These are phyloP conservation scores for Smittium mucronatum DNA, from an alignment of 371 early-diverging fungal genomes.

Conservation along the genomic window DNA sequence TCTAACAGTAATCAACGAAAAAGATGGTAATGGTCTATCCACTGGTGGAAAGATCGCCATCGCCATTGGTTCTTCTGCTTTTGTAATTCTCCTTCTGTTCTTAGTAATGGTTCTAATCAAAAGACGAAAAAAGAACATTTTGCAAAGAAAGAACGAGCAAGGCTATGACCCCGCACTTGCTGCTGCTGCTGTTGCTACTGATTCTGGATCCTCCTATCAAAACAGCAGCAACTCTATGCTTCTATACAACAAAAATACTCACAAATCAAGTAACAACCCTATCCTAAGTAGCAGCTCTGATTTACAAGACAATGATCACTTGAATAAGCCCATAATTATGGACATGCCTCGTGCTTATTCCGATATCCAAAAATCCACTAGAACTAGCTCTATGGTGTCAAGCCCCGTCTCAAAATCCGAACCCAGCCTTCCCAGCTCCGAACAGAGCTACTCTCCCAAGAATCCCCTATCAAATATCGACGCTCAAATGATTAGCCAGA, in stretches of 20 bases:
- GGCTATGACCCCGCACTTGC: background rate
- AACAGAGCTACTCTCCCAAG: background rate
- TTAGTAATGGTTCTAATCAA: background rate
- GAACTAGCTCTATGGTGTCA: background rate
- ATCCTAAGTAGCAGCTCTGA: background rate
- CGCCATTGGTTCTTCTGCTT: background rate
- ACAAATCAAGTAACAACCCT: background rate
- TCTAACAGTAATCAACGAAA: background rate
- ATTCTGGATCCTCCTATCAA: background rate
- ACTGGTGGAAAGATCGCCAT: background rate
- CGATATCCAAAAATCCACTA: background rate
- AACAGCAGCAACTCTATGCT: constrained; percentile 4
- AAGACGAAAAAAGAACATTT: background rate
- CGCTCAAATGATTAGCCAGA: constrained; percentile 6
- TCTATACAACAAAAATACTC: background rate
- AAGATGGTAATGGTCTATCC: background rate
- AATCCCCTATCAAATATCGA: constrained; percentile 3
- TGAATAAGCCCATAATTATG: background rate
- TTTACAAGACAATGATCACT: background rate
- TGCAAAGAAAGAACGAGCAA: background rate
- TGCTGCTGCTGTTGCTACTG: background rate
- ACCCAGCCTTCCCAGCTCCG: background rate
- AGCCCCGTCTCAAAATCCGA: background rate
- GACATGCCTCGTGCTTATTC: background rate
- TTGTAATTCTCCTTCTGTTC: constrained; percentile 5